These are phyloP conservation scores for Amniculicola lignicola DNA, from an alignment of 495 filamentous ascomycete species.

Conservation along the genomic window DNA sequence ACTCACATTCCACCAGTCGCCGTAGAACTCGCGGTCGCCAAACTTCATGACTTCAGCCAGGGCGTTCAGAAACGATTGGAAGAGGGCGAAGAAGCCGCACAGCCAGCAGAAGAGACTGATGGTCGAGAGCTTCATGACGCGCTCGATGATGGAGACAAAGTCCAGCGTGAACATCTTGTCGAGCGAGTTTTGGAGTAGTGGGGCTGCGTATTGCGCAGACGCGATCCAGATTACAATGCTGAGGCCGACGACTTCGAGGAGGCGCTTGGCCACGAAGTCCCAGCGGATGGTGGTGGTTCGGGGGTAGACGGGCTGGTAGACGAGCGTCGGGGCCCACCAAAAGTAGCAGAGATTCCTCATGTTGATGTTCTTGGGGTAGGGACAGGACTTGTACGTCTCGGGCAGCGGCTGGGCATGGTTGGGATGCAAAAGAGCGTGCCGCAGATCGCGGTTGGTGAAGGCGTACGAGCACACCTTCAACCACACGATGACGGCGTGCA, in stretches of 20 bases:
- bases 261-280: slow-evolving; percentile 78
- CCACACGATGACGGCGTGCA: slow-evolving; percentile 94
- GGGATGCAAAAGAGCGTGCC: slow-evolving; percentile 78
- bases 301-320: slow-evolving; percentile 96
- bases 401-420: slow-evolving; percentile 59
- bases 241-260: slow-evolving; percentile 70
- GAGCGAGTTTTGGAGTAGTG: slow-evolving; percentile 82
- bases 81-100: slow-evolving; percentile 92
- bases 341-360: slow-evolving; percentile 85
- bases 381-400: slow-evolving; percentile 73
- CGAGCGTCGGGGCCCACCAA: slow-evolving; percentile 93
- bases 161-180: slow-evolving; percentile 80
- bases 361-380: slow-evolving; percentile 88
- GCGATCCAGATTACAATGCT: slow-evolving; percentile 89
- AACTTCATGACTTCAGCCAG: slow-evolving; percentile 87
- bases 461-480: slow-evolving; percentile 94
- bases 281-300: slow-evolving; percentile 73
- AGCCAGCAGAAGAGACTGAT: slow-evolving; percentile 95
- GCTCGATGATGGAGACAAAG: slow-evolving; percentile 76
- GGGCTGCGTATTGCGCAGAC: slow-evolving; percentile 87
- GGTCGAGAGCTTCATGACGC: slow-evolving; percentile 89
- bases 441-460: slow-evolving; percentile 92
- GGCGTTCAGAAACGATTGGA: slow-evolving; percentile 85
- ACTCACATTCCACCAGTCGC: slow-evolving; percentile 94
- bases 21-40: slow-evolving; percentile 90